Percentiles rank a stretch among this genome's conserved stretches.
These are phyloP conservation scores for Fusarium tupiense DNA, from an alignment of 2,329 filamentous ascomycete genomes.

Conservation along the genomic window DNA sequence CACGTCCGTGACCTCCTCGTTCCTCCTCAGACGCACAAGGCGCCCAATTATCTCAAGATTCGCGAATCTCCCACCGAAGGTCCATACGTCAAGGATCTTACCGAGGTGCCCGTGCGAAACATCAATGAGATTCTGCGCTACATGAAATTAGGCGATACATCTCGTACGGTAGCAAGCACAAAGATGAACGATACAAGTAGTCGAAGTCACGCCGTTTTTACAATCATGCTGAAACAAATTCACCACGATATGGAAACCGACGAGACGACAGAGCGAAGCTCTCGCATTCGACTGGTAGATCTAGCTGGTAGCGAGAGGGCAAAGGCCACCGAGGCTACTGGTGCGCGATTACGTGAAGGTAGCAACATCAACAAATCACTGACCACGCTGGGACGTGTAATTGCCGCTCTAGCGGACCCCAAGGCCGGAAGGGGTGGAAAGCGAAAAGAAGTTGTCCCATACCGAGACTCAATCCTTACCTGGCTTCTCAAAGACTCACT, in stretches of 20 bases:
- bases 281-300: constrained; percentile 93
- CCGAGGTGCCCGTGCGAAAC: constrained; percentile 89
- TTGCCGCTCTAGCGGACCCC: constrained; percentile 83
- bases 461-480: constrained; percentile 84
- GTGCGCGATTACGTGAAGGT: constrained; percentile 88
- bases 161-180: constrained; percentile 88
- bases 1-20: constrained; percentile 94
- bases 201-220: constrained; percentile 96
- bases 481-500: constrained; percentile 96
- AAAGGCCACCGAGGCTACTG: constrained; percentile 94
- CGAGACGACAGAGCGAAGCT: constrained; percentile 94
- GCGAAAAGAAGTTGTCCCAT: constrained; percentile 77
- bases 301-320: constrained; percentile 94
- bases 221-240: constrained; percentile 97
- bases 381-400: constrained; percentile 93
- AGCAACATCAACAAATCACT: constrained; percentile 99
- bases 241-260: constrained; percentile 98
- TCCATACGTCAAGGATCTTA: constrained; percentile 96
- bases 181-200: constrained; percentile 99
- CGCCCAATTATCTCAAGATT: constrained; percentile 94
- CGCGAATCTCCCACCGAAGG: constrained; percentile 94
- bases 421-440: constrained; percentile 69
- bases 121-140: constrained; percentile 87
- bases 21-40: constrained; percentile 73
- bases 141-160: constrained; percentile 90